Base-by-base conservation (phyloP, 75 land plant species). In the Cupressus sempervirens region DNA sequence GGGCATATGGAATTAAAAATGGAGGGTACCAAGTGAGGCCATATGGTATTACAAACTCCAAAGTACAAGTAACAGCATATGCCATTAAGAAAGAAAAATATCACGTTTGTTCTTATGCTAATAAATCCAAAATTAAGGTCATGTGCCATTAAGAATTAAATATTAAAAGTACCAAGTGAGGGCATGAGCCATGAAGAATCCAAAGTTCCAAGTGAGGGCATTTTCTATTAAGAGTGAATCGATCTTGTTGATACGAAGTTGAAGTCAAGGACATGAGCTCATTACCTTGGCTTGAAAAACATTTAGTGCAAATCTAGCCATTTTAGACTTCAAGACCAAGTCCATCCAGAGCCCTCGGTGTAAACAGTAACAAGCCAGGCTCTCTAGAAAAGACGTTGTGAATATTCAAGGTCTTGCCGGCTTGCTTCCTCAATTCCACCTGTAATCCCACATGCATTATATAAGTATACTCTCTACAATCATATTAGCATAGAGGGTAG, bases 291-390 rank as follows among this genome's bases (percentile, higher is more conserved):
- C 40, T 36, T 75, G 86, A 30, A 85, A 81, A 38, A 85, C 29
- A 82, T 82, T 48, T 35, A 85, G 85, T 40, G 43, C 86, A 38
- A 85, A 85, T 16, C 86, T 85, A 81, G 41, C 82, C 86, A 26
- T 85, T 52, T 52, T 40, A 0, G 26, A 85, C 85, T 40, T 45
- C 86, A 38, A 85, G 35, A 43, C 86, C 86, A 82, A 85, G 86
- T 34, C 26, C 86, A 82, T 85, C 86, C 7, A 85, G 85, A 38
- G 86, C 86, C 46, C 50, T 85, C 85, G 82, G 41, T 82, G 85
- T 85, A 40, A 50, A 85, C 15, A 81, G 35, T 30, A 85, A 13
- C 10, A 85, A 41, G 5, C 86, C 86, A 12, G 85, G 85, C 20
- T 41, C 41, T 82, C 43, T 38, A 23, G 11, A 7, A 48, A 53